Evolutionary conservation across 2,329 filamentous ascomycete genomes (phyloP), one percentile per base, ranked within the genome.

Genomic region (Pseudogymnoascus sp.): DNA sequence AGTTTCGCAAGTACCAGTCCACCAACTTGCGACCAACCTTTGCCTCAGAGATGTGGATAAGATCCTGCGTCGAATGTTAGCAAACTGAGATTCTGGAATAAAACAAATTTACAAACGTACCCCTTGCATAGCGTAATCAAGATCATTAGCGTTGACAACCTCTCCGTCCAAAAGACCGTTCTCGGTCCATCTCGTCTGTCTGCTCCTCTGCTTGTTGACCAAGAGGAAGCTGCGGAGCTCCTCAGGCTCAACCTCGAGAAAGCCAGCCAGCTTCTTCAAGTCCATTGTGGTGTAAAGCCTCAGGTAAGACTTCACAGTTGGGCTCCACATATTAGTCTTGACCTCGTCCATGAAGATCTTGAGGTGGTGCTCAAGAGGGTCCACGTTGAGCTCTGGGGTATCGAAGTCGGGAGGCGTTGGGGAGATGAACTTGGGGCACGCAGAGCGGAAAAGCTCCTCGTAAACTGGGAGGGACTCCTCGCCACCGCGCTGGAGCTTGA

Each of bases 261-360:
- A 99, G 65, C 93, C 93, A 66, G 95, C 91, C 66, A 99, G 87
- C 82, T 99, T 99, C 82, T 93, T 95, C 67, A 99, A 83, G 74
- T 99, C 95, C 93, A 99, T 97, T 70, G 95, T 99, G 53, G 95
- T 97, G 86, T 99, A 99, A 64, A 99, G 89, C 76, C 96, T 95
- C 70, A 99, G 86, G 82, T 99, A 99, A 67, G 93, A 97, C 83
- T 96, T 96, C 76, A 99, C 90, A 53, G 93, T 97, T 50, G 95
- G 95, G 76, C 91, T 93, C 87, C 87, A 96, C 86, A 99, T 95
- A 79, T 96, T 97, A 79, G 91, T 97, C 87, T 96, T 96, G 78
- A 99, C 93, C 82, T 99, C 95, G 71, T 97, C 93, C 93, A 99
- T 97, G 83, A 99, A 99, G 79, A 99, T 89, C 72, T 90, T 83